A percentile compares a stretch with the other conserved stretches of the same genome.
These are phyloP conservation scores for Monosporascus sp. DNA, from an alignment of 2,329 filamentous ascomycete species.

Conservation along the genomic window DNA sequence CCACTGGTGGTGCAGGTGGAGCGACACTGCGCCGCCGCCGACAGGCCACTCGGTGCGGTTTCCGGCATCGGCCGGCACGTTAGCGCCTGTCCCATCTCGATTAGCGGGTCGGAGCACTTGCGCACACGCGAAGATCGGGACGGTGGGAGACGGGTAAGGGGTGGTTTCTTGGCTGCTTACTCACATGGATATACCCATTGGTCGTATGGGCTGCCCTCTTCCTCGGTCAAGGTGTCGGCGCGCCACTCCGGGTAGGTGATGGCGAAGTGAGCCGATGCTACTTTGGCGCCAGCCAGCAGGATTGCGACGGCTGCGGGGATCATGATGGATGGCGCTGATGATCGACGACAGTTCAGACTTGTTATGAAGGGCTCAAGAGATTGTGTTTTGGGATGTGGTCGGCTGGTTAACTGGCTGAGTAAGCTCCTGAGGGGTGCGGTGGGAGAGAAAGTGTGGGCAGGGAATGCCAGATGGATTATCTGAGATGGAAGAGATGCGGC, in stretches of 20 bases:
- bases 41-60: constrained; percentile 50
- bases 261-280: constrained; percentile 42
- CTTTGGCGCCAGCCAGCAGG: constrained; percentile 26
- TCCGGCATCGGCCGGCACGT: constrained; percentile 35
- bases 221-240: constrained; percentile 35
- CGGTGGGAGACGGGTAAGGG: background rate
- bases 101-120: background rate
- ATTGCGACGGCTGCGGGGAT: constrained; percentile 11
- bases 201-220: constrained; percentile 33
- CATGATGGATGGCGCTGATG: background rate
- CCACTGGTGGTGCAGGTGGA: constrained; percentile 47
- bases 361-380: background rate
- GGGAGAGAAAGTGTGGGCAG: too few species aligned
- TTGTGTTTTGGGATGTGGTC: background rate
- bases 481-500: too few species aligned
- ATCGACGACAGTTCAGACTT: background rate
- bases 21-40: constrained; percentile 40
- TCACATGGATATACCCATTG: constrained; percentile 49
- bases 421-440: too few species aligned
- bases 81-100: constrained; percentile 33
- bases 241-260: constrained; percentile 44
- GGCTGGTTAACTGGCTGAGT: too few species aligned
- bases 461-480: too few species aligned
- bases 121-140: background rate
- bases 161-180: constrained; percentile 8